Evolutionary conservation across 1,139 yeast genomes (phyloP).

Genomic region (Torulaspora pretoriensis): DNA sequence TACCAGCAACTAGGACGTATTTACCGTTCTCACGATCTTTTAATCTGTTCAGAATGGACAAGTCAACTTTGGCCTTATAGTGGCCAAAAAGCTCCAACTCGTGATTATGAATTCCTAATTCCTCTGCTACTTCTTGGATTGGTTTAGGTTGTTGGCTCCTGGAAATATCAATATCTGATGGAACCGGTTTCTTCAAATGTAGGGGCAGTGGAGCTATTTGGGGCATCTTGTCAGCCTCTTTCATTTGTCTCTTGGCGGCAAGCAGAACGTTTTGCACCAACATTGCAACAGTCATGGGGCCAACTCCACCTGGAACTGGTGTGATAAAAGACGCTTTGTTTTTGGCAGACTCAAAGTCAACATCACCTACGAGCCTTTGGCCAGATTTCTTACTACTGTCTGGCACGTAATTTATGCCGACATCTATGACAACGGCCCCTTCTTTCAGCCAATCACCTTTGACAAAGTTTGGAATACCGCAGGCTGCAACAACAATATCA

Average conservation of each 20-base stretch:
- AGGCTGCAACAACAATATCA: conserved; percentile 73
- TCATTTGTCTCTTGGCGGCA: conserved; percentile 53
- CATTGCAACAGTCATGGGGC: conserved; percentile 89
- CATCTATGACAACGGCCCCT: conserved; percentile 70
- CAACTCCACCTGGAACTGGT: conserved; percentile 88
- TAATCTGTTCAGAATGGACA: conserved; percentile 55
- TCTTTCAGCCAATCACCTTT: conserved; percentile 69
- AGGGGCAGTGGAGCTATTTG: conserved; percentile 53
- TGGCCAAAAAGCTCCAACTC: conserved; percentile 74
- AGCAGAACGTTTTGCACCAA: conserved; percentile 62
- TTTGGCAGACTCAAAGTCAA: conserved; percentile 57
- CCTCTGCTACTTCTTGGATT: conserved; percentile 58
- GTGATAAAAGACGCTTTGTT: conserved; percentile 60
- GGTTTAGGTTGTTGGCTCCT: conserved; percentile 68
- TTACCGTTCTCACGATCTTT: conserved; percentile 60
- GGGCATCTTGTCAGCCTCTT: conserved; percentile 45
- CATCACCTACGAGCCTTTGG: conserved; percentile 69
- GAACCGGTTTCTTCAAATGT: conserved; percentile 54
- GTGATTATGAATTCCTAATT: conserved; percentile 55
- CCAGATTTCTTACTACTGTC: conserved; percentile 64
- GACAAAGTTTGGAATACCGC: conserved; percentile 66
- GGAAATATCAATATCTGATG: conserved; percentile 72
- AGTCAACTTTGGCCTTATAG: conserved; percentile 68
- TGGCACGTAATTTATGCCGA: conserved; percentile 70
- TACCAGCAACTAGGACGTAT: conserved; percentile 72